These are phyloP conservation scores for Populus deltoides DNA, from an alignment of 345 rosid species.

Conservation along the genomic window DNA sequence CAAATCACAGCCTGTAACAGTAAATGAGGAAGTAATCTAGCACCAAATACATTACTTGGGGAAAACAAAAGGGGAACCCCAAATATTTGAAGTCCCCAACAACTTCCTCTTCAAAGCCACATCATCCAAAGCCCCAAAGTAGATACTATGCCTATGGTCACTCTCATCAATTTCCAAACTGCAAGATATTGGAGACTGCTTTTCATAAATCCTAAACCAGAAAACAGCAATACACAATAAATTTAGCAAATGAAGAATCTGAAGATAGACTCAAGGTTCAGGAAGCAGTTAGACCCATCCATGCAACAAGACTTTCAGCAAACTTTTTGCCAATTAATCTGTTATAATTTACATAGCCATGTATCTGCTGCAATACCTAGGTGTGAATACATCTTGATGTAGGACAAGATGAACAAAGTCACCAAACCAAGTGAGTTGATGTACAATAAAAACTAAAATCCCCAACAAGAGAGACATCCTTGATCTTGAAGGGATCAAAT, in stretches of 20 bases:
- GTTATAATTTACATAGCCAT: no score
- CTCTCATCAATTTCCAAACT: background rate
- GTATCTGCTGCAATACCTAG: no score
- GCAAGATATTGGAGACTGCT: background rate
- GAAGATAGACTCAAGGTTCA: background rate
- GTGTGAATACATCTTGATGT: background rate
- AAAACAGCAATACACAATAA: no score
- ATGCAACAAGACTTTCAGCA: background rate
- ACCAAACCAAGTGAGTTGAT: no score
- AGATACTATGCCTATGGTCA: background rate
- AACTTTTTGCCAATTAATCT: background rate
- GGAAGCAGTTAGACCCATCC: background rate
- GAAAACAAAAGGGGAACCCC: background rate
- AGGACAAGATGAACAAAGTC: no score
- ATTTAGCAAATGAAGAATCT: background rate
- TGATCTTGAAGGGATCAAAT: no score
- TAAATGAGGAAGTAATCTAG: background rate
- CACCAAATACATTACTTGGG: background rate
- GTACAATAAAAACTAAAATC: background rate
- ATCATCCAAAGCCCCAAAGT: background rate
- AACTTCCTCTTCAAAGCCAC: background rate
- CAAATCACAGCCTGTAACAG: background rate
- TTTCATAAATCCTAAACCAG: no score
- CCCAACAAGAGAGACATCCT: background rate
- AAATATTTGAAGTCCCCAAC: background rate